Percentiles rank a stretch among this genome's conserved stretches.
phyloP scores from a whole-genome alignment of 2,329 filamentous ascomycete species.

The Hymenoscyphus infarciens region DNA sequence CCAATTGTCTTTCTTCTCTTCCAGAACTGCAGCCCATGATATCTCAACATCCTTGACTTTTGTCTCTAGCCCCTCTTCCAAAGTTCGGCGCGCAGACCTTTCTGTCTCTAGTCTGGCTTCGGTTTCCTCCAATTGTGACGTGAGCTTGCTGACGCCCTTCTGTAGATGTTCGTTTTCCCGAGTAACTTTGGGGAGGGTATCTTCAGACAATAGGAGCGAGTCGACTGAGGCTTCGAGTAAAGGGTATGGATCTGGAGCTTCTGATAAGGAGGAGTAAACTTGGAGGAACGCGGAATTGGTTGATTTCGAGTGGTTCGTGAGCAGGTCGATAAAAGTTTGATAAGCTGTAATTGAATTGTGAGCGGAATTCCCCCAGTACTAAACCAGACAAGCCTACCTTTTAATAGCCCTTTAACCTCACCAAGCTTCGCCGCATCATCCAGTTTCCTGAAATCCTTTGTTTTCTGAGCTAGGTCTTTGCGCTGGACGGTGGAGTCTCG shows the following conservation, averaged over 20 bases:
- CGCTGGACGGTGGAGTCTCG: slow-evolving; percentile 92
- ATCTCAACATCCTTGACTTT: slow-evolving; percentile 86
- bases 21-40: slow-evolving; percentile 84
- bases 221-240: slow-evolving; percentile 95
- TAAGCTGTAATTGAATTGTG: slow-evolving; percentile 59
- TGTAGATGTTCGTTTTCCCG: slow-evolving; percentile 87
- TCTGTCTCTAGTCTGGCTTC: slow-evolving; percentile 80
- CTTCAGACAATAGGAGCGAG: slow-evolving; percentile 85
- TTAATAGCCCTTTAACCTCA: slow-evolving; percentile 86
- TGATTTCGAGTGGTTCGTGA: slow-evolving; percentile 93
- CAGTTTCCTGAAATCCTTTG: slow-evolving; percentile 93
- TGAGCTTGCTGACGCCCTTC: slow-evolving; percentile 69
- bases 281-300: slow-evolving; percentile 92
- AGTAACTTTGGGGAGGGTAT: slow-evolving; percentile 85
- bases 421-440: slow-evolving; percentile 82
- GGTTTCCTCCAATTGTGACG: slow-evolving; percentile 75
- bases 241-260: slow-evolving; percentile 94
- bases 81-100: slow-evolving; percentile 63
- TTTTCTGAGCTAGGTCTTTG: slow-evolving; percentile 98
- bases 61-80: slow-evolving; percentile 73
- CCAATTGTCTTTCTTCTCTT: slow-evolving; percentile 97
- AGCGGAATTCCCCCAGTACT: slow-evolving; percentile 10
- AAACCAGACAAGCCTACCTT: slow-evolving; percentile 53
- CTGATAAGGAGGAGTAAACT: slow-evolving; percentile 87
- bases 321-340: slow-evolving; percentile 92